Conservation (phyloP, 164 flowering plant species). For the Taxillus chinensis region DNA sequence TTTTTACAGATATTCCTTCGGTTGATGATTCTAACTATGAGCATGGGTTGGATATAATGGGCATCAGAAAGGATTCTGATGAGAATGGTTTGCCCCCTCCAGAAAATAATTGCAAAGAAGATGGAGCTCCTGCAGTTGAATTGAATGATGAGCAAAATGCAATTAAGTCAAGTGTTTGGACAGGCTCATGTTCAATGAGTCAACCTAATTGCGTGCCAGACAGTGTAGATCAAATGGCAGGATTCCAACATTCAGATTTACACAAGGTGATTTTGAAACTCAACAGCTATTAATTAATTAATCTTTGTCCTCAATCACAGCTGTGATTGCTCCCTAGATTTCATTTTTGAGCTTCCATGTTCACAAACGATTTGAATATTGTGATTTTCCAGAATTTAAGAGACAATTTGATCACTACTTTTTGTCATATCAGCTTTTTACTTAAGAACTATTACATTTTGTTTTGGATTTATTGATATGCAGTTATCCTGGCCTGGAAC, state of each 20-base stretch:
- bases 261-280: conserved; percentile 36
- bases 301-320: neutral
- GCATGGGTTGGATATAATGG: conserved; percentile 59
- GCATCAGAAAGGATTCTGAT: conserved; percentile 37
- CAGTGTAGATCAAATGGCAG: conserved; percentile 22
- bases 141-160: conserved; percentile 13
- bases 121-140: conserved; percentile 14
- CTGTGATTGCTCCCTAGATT: neutral
- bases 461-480: conserved; percentile 10
- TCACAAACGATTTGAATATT: neutral
- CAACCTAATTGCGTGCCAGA: conserved; percentile 16
- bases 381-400: too few relatives aligned
- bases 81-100: conserved; percentile 18
- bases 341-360: neutral
- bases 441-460: neutral
- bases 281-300: too few relatives aligned
- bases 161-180: conserved; percentile 32
- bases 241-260: conserved; percentile 20
- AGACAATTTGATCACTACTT: too few relatives aligned
- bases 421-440: neutral
- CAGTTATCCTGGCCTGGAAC: conserved; percentile 37
- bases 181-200: conserved; percentile 36
- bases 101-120: conserved; percentile 19
- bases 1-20: conserved; percentile 39
- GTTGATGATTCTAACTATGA: conserved; percentile 45